Conservation (phyloP, 2,329 filamentous ascomycete species). For the Zelopaecilomyces penicillatus region DNA sequence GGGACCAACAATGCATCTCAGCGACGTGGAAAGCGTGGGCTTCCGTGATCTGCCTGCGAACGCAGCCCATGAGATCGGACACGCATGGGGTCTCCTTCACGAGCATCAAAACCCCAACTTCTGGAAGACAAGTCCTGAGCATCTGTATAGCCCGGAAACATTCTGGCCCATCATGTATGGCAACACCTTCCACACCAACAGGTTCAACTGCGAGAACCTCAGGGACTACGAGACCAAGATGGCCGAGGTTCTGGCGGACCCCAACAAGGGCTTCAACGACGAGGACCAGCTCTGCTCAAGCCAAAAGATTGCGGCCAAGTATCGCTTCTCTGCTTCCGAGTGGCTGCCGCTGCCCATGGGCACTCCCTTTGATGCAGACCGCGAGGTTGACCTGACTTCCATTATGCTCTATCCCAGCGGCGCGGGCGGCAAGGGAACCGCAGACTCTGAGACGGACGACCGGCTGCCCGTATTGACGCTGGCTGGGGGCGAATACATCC, state of each 20-base stretch:
- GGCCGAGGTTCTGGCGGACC: background rate
- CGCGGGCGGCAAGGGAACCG: too few relatives aligned
- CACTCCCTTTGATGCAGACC: background rate
- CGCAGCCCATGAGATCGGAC: constrained; percentile 20
- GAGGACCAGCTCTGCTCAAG: background rate
- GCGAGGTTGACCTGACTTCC: background rate
- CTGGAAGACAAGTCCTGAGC: constrained; percentile 9
- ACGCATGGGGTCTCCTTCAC: constrained; percentile 19
- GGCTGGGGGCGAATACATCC: too few relatives aligned
- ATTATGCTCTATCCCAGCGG: background rate
- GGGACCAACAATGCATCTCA: constrained; percentile 11
- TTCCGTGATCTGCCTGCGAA: constrained; percentile 12
- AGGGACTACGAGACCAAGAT: background rate
- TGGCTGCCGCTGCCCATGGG: background rate
- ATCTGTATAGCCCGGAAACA: background rate
- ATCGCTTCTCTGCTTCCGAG: background rate
- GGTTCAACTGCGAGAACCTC: background rate
- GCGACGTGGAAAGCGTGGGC: constrained; percentile 4
- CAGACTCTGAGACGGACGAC: too few relatives aligned
- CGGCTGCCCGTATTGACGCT: too few relatives aligned
- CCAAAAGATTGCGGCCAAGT: background rate
- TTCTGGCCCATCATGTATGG: background rate
- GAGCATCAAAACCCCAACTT: constrained; percentile 20
- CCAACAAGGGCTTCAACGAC: background rate
- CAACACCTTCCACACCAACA: background rate